These are phyloP conservation scores for Plasmodium billcollinsi DNA, from an alignment of 169 alveolate genomes.

Conservation along the genomic window DNA sequence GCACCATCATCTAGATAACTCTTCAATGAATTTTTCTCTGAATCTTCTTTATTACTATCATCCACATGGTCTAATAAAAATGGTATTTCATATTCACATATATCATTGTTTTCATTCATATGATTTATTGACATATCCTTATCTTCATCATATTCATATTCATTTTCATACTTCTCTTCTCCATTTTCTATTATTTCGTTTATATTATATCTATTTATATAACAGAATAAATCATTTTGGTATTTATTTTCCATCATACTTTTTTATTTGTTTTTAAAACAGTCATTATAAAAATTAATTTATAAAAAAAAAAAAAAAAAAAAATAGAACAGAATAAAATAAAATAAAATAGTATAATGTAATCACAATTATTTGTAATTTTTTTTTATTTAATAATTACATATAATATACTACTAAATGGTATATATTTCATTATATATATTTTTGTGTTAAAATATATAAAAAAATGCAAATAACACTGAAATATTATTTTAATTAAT, in stretches of 20 bases:
- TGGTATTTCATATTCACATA: conserved; percentile 50
- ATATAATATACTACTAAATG: no score
- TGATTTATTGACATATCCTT: neutral
- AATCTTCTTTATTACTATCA: conserved; percentile 46
- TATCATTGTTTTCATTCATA: conserved; percentile 1
- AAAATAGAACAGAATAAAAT: neutral
- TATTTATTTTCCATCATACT: conserved; percentile 19
- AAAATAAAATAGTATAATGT: neutral
- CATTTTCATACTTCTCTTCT: conserved; percentile 12
- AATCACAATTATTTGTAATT: neutral
- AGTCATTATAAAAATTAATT: neutral
- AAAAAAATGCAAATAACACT: no score
- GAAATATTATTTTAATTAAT: no score
- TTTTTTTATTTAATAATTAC: no score
- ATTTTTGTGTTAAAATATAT: no score
- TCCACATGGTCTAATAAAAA: conserved; percentile 23
- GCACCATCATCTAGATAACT: conserved; percentile 70
- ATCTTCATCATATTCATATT: no score
- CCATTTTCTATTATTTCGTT: conserved; percentile 35
- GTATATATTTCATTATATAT: no score
- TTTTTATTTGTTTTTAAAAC: conserved; percentile 10
- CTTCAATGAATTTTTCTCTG: conserved; percentile 35
- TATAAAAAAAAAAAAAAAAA: neutral
- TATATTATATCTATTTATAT: conserved; percentile 30
- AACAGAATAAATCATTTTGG: conserved; percentile 13